Base-by-base conservation (phyloP, 2,329 filamentous ascomycete genomes). In the Phialophora macrospora region DNA sequence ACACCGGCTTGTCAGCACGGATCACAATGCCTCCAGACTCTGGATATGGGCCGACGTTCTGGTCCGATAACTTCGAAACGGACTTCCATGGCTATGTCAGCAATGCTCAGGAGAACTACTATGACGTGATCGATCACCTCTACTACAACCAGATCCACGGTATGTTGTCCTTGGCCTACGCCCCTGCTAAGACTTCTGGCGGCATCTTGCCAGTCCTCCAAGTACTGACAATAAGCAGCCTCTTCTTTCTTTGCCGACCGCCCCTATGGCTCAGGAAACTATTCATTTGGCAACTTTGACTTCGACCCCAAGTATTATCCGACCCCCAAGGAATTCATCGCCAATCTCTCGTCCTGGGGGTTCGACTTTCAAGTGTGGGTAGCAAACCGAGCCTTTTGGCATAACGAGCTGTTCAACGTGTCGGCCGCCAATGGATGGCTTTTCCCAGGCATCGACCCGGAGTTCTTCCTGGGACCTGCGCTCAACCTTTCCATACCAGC, bases 281-380 rank as follows among this genome's bases (percentile, higher is more conserved):
- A 58, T 24, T 58, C 55, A 22, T 58, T 38, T n/a, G 55, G 55
- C 12, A 46, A 58, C 55, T 58, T 58, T 11, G 55, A 58, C 38
- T 58, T 58, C 41, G 55, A 58, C 32, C 55, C 55, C 9, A 46
- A 24, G 11, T 58, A 58, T 26, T 58, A 58, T n/a, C 55, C 55
- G 11, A 48, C 22, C 1, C 55, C 55, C 14, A 28, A 46, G 28
- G n/a, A 58, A 58, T 58, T 58, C 38, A 58, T 58, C 20, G 55
- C 55, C 38, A 58, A 58, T 30, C 55, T 58, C 17, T 58, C 55
- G 1, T 44, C 38, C 11, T 58, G 55, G 55, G 55, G 55, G 9
- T 58, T 58, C n/a, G 55, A 58, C 38, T 58, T 58, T 28, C 55
- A 58, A 20, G 55, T 58, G 4, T 58, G 55, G 55, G 55, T 28